Percentiles rank a stretch among this genome's conserved stretches.
Evolutionary conservation across 2,329 filamentous ascomycete genomes (phyloP).

Genomic region (Exophiala xenobiotica): DNA sequence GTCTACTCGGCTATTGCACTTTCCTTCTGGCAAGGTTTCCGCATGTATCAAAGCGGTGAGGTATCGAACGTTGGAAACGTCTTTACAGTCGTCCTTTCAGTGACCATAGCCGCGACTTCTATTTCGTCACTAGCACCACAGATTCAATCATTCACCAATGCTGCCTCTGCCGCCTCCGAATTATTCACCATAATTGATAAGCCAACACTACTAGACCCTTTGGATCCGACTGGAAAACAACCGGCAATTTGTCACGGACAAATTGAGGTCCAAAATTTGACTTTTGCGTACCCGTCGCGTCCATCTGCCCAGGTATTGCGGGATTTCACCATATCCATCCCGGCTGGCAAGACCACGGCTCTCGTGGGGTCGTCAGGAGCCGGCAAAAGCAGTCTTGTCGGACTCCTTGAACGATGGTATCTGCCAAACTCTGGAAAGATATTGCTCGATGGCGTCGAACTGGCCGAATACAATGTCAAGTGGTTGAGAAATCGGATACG

Average conservation of each 20-base stretch:
- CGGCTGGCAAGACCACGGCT: conserved; percentile 41
- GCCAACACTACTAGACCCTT: conserved; percentile 76
- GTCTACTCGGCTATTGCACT: conserved; percentile 63
- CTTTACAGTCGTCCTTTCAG: conserved; percentile 32
- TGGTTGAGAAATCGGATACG: conserved; percentile 60
- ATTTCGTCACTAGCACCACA: conserved; percentile 37
- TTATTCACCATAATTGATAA: conserved; percentile 90
- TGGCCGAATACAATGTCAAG: conserved; percentile 60
- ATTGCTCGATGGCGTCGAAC: conserved; percentile 52
- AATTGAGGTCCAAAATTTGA: conserved; percentile 62
- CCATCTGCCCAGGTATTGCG: conserved; percentile 38
- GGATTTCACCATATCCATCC: conserved; percentile 36
- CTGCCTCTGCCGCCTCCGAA: conserved; percentile 43
- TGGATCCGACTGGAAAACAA: conserved; percentile 66
- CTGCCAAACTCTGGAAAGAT: conserved; percentile 48
- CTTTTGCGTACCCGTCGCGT: conserved; percentile 66
- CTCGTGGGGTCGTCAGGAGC: conserved; percentile 46
- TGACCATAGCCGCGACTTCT: conserved; percentile 22
- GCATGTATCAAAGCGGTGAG: conserved; percentile 34
- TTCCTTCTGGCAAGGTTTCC: conserved; percentile 45
- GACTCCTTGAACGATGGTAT: conserved; percentile 46
- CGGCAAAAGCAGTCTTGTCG: conserved; percentile 48
- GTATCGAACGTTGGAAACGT: conserved; percentile 32
- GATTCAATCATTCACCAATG: conserved; percentile 44
- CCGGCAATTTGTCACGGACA: conserved; percentile 43